Conservation (phyloP, 129 eudicot genomes). For the Gnaphalium uliginosum region DNA sequence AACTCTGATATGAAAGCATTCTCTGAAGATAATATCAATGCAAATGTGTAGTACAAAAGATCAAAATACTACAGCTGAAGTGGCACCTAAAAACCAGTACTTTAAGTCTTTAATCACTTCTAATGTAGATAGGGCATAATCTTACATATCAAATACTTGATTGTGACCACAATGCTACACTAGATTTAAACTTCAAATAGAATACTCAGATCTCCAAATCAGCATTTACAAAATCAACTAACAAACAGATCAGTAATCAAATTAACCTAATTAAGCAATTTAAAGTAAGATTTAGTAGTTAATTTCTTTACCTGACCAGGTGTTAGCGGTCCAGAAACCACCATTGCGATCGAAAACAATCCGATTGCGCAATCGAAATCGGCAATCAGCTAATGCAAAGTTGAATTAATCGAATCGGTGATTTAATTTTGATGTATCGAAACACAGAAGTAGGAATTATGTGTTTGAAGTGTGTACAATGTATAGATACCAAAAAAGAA, state of each 20-base stretch:
- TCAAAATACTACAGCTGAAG: too few relatives aligned
- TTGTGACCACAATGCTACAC: background rate
- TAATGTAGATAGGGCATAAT: background rate
- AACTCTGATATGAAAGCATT: background rate
- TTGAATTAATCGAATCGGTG: constrained; percentile 17
- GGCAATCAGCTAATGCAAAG: constrained; percentile 15
- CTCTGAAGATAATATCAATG: too few relatives aligned
- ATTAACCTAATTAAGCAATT: background rate
- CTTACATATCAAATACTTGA: background rate
- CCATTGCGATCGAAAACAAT: constrained; percentile 39
- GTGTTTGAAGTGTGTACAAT: background rate
- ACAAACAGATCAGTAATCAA: constrained; percentile 23
- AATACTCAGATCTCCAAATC: constrained; percentile 21
- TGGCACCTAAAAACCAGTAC: too few relatives aligned
- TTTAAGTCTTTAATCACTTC: too few relatives aligned
- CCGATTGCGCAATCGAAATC: constrained; percentile 1
- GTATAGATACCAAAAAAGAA: constrained; percentile 12
- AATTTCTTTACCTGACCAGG: constrained; percentile 64
- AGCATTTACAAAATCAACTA: constrained; percentile 8
- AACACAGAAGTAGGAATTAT: constrained; percentile 3
- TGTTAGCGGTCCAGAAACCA: constrained; percentile 63
- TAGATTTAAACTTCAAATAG: background rate
- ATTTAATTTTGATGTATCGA: constrained; percentile 12
- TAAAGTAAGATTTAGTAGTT: constrained; percentile 27
- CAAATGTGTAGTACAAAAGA: too few relatives aligned